Evolutionary conservation across 1,139 yeast genomes (phyloP).

Genomic region (Lizanozyma gosingica): DNA sequence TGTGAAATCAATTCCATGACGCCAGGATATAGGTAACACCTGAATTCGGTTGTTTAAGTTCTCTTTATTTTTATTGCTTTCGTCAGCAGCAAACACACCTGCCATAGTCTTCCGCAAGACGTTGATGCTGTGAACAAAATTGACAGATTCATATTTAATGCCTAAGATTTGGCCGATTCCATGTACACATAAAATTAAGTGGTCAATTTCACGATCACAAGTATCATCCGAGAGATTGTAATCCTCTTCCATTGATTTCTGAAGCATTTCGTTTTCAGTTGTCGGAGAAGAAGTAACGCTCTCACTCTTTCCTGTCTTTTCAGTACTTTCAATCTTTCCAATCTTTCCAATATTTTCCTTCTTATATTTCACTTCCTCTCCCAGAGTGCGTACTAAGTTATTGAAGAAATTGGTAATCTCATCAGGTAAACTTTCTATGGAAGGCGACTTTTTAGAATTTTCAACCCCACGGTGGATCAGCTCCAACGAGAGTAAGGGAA

Average conservation of each 20-base stretch:
- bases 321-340: constrained; percentile 7
- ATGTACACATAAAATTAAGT: constrained; percentile 77
- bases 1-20: constrained; percentile 58
- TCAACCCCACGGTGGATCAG: constrained; percentile 27
- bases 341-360: constrained; percentile 11
- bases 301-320: constrained; percentile 11
- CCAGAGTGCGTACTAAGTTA: not conserved
- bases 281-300: too few relatives aligned
- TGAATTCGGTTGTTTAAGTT: constrained; percentile 58
- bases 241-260: constrained; percentile 44
- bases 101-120: constrained; percentile 58
- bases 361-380: not conserved
- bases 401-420: not conserved
- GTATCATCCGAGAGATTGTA: constrained; percentile 31
- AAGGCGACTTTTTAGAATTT: constrained; percentile 1
- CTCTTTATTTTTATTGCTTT: constrained; percentile 15
- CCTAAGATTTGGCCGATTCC: constrained; percentile 93
- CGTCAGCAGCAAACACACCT: constrained; percentile 41
- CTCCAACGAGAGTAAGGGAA: constrained; percentile 24
- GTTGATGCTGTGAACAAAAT: constrained; percentile 81
- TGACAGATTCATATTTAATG: constrained; percentile 67
- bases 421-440: not conserved
- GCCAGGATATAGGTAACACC: constrained; percentile 72
- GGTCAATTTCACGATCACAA: constrained; percentile 56
- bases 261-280: constrained; percentile 23